A percentile compares a stretch with the other conserved stretches of the same genome.
These are phyloP conservation scores for Fusarium sororula DNA, from an alignment of 2,329 filamentous ascomycete genomes.

Conservation along the genomic window DNA sequence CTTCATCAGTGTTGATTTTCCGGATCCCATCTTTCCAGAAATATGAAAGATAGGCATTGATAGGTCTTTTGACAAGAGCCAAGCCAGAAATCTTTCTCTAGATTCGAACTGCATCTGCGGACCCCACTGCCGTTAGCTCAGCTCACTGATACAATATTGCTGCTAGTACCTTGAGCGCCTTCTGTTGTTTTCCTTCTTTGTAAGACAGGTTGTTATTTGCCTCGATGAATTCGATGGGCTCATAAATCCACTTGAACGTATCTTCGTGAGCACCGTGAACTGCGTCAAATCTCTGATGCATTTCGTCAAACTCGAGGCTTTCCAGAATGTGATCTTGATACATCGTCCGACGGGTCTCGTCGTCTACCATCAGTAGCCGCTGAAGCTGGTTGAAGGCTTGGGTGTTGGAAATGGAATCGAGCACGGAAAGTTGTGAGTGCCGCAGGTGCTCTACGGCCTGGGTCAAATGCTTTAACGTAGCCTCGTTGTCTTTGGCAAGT, in stretches of 20 bases:
- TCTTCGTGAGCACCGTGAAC: background rate
- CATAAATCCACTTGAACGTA: background rate
- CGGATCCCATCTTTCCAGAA: background rate
- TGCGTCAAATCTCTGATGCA: background rate
- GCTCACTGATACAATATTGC: rapidly evolving
- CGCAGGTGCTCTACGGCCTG: background rate
- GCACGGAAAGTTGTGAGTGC: rapidly evolving
- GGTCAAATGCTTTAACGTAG: background rate
- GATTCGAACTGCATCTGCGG: background rate
- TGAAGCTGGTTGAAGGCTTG: rapidly evolving
- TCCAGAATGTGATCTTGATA: background rate
- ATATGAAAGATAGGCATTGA: background rate
- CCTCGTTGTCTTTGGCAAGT: background rate
- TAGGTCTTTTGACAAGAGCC: background rate
- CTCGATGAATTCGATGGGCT: rapidly evolving
- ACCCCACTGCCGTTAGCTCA: rapidly evolving
- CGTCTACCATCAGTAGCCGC: background rate
- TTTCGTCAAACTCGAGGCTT: background rate
- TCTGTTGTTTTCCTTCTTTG: rapidly evolving
- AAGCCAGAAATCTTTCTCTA: background rate
- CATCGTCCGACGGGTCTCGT: rapidly evolving
- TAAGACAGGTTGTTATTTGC: background rate
- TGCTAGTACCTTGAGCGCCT: background rate
- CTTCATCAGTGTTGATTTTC: conserved; percentile 1
- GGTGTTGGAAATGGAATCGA: rapidly evolving